Evolutionary conservation across 2,329 filamentous ascomycete species (phyloP), one percentile per base, ranked within the genome.

Genomic region (Apiospora pterosperma): DNA sequence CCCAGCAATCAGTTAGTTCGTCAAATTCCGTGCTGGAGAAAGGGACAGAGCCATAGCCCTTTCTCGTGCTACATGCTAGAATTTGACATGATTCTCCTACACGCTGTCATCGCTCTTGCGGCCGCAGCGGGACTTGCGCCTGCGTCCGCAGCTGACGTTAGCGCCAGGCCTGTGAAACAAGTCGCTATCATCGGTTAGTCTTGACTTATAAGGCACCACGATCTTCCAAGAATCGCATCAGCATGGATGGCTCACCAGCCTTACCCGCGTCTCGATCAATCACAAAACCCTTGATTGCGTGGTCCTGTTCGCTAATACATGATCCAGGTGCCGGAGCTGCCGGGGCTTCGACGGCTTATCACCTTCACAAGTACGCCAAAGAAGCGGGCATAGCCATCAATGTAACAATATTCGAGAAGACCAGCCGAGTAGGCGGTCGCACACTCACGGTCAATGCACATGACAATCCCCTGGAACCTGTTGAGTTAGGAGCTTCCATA

Each of bases 401-500:
- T 69, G 90, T 98, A 71, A 97, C 93, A 25, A 82, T 99, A 34
- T 97, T 95, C 75, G 96, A 99, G 73, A 90, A 90, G 70, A 88
- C 88, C 19, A 76, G 81, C 36, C 92, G 89, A 69, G 84, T 98
- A 52, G 96, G 96, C 36, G 96, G 96, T 10, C 91, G 96, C 31
- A 91, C 91, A 8, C 92, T 94, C 36, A 98, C 94, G 0, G 90
- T 97, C 21, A 82, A 93, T 72, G 89, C 88, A 2, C 95, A 91
- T 74, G 84, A 87, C 68, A 84, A 95, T 70, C 81, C 88, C 1
- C 68, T 79, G 0, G 80, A 89, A 42, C 90, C 91, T 1, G 85
- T 97, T 39, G 96, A 99, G 76, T 82, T 98, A 1, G 96, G 96
- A 19, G 96, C 92, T 12, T 95, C 91, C 67, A 97, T 98, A 71